These are phyloP conservation scores for Epichloe uncinata DNA, from an alignment of 2,329 filamentous ascomycete genomes.

Conservation along the genomic window DNA sequence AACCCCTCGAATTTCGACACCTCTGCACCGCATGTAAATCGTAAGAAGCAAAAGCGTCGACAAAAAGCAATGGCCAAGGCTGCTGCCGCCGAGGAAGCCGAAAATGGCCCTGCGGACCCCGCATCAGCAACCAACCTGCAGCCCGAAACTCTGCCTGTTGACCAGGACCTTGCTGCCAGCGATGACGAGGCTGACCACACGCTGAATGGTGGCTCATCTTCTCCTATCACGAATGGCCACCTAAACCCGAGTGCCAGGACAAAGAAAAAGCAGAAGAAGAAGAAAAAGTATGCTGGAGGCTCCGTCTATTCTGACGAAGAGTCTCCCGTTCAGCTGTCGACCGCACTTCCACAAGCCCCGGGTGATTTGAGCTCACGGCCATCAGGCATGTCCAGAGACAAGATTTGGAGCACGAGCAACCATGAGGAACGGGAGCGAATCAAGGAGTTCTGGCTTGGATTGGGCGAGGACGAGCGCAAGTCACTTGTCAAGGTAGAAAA, in stretches of 20 bases:
- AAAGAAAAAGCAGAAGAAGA: conserved; percentile 57
- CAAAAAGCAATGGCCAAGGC: conserved; percentile 70
- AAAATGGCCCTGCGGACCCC: conserved; percentile 29
- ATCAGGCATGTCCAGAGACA: conserved; percentile 53
- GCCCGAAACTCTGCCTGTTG: conserved; percentile 17
- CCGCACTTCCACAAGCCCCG: conserved; percentile 11
- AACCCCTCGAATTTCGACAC: conserved; percentile 14
- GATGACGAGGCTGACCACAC: conserved; percentile 36
- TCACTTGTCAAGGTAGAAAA: conserved; percentile 97
- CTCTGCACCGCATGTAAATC: conserved; percentile 50
- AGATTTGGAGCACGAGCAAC: conserved; percentile 95
- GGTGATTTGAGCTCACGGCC: conserved; percentile 16
- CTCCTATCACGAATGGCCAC: conserved; percentile 19
- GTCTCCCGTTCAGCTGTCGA: neutral
- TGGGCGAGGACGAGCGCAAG: conserved; percentile 89
- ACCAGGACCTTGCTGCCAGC: conserved; percentile 40
- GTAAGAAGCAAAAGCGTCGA: conserved; percentile 90
- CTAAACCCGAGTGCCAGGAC: conserved; percentile 23
- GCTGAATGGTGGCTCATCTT: conserved; percentile 16
- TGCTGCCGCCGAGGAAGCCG: conserved; percentile 31
- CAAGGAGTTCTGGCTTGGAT: conserved; percentile 92
- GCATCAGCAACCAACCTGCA: conserved; percentile 14
- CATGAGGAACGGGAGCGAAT: conserved; percentile 93
- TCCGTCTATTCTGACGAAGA: conserved; percentile 11
- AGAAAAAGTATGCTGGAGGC: conserved; percentile 36